Conservation (phyloP, 768 basidiomycete genomes). For the Leucosporidium creatinivorum region DNA sequence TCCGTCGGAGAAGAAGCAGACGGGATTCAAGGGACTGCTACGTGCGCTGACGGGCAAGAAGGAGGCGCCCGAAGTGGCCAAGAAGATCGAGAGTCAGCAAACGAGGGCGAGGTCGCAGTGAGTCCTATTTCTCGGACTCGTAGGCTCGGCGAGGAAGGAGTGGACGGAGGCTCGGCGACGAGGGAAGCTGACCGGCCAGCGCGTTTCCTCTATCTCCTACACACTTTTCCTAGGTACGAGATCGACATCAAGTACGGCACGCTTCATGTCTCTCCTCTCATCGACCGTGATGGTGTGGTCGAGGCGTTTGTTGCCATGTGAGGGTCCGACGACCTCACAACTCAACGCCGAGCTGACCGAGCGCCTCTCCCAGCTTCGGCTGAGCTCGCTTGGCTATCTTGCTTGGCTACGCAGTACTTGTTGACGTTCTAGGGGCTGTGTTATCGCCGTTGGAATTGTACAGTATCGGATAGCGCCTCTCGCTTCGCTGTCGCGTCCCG, state of each 20-base stretch:
- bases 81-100: background rate
- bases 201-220: background rate
- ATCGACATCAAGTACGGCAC: background rate
- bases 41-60: background rate
- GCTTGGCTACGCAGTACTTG: too few species aligned
- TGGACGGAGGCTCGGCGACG: background rate
- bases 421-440: too few species aligned
- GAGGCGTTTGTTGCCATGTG: background rate
- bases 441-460: too few species aligned
- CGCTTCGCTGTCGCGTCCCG: too few species aligned
- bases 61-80: too few species aligned
- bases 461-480: too few species aligned
- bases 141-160: background rate
- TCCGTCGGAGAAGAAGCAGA: background rate
- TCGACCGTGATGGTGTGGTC: background rate
- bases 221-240: background rate
- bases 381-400: too few species aligned
- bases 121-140: background rate
- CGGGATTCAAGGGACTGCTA: background rate
- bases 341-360: too few species aligned
- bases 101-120: background rate
- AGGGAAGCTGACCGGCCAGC: background rate
- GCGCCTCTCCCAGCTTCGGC: too few species aligned
- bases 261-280: background rate
- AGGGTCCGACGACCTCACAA: too few species aligned